Percentiles rank a stretch among this genome's conserved stretches.
These are phyloP conservation scores for Monilinia fructigena DNA, from an alignment of 2,329 filamentous ascomycete species.

Conservation along the genomic window DNA sequence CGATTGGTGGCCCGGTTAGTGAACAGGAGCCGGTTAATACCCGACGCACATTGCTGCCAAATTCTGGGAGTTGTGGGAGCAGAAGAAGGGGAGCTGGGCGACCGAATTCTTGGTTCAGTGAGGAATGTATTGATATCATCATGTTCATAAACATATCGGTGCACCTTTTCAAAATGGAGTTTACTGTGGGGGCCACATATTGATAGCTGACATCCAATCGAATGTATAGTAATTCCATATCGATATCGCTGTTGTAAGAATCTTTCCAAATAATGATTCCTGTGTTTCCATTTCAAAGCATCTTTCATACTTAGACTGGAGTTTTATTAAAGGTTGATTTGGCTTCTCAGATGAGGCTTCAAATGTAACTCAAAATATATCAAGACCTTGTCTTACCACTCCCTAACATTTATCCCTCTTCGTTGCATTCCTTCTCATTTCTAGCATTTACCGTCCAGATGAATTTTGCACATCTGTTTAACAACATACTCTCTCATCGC, in stretches of 20 bases:
- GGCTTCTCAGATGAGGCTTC: not conserved
- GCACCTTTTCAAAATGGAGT: no score
- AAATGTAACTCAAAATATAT: no score
- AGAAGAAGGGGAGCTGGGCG: constrained; percentile 41
- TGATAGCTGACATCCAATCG: not conserved
- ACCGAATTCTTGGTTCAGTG: constrained; percentile 40
- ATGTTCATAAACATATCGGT: not conserved
- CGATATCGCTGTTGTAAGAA: not conserved
- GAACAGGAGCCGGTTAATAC: constrained; percentile 44
- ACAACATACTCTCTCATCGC: no score
- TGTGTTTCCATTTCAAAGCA: not conserved
- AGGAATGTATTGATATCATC: not conserved
- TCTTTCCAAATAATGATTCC: not conserved
- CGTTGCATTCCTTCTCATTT: not conserved
- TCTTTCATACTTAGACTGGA: not conserved
- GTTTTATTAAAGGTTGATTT: not conserved
- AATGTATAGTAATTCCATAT: not conserved
- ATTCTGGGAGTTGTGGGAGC: constrained; percentile 47
- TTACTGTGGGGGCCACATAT: not conserved
- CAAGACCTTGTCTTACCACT: no score
- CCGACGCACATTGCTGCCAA: constrained; percentile 48
- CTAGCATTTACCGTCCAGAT: no score
- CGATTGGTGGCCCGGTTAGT: constrained; percentile 46
- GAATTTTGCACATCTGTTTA: no score
- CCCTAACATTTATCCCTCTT: not conserved